Evolutionary conservation across 331 rosid genomes (phyloP).

Genomic region (Telfairia occidentalis): DNA sequence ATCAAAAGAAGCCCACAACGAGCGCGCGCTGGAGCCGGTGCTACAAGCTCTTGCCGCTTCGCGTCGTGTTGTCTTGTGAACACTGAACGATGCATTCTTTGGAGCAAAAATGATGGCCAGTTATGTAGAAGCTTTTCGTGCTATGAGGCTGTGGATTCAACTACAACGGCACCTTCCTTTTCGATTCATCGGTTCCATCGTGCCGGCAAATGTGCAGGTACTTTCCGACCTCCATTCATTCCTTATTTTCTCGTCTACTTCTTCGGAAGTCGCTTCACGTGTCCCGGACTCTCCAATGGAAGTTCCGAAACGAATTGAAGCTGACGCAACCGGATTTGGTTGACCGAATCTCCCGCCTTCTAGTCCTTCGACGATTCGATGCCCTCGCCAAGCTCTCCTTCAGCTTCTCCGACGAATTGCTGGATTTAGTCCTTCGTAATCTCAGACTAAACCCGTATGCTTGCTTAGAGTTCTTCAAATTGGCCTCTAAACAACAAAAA

Average conservation of each 20-base stretch:
- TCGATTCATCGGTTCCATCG: neutral
- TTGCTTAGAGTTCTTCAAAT: constrained; percentile 43
- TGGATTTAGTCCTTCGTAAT: constrained; percentile 51
- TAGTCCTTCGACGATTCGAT: constrained; percentile 40
- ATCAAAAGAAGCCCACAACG: neutral
- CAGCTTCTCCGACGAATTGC: constrained; percentile 36
- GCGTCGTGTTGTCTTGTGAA: neutral
- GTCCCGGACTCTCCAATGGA: constrained; percentile 44
- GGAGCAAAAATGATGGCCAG: neutral
- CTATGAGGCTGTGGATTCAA: constrained; percentile 4
- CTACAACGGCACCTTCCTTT: neutral
- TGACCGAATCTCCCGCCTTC: constrained; percentile 56
- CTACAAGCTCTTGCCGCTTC: neutral
- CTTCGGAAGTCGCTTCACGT: constrained; percentile 24
- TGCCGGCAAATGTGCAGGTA: constrained; percentile 18
- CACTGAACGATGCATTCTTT: neutral
- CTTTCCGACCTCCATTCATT: constrained; percentile 6
- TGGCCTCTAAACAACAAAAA: constrained; percentile 39
- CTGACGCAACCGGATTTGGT: constrained; percentile 29
- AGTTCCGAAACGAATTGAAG: constrained; percentile 44
- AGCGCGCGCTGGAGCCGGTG: neutral
- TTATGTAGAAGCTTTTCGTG: neutral
- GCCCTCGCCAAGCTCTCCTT: constrained; percentile 34
- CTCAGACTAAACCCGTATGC: constrained; percentile 54
- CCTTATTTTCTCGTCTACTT: neutral